Base-by-base conservation (phyloP, 495 filamentous ascomycete genomes). In the Daldinia vernicosa region DNA sequence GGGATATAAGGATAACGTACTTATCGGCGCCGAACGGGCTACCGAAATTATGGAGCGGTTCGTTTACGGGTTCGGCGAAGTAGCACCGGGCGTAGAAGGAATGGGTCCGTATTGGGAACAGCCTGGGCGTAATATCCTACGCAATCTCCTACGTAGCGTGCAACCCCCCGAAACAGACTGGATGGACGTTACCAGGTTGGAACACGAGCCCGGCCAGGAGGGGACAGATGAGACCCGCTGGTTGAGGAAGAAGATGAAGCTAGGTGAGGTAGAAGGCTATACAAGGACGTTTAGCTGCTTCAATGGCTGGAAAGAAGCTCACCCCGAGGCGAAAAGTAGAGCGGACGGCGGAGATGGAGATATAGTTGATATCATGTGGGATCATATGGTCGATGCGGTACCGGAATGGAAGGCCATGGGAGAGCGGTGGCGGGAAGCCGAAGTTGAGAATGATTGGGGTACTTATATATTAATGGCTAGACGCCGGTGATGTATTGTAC, bases 1-100 rank as follows among this genome's bases (percentile, higher is more conserved):
- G 87, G 87, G 88, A 4, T 90, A 91, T 65, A 87, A 85, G 63
- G 89, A 90, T 68, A 83, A 81, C 67, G 77, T 86, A 33, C 82
- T 90, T 50, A 71, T 85, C 30, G 83, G 83, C 52, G 79, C 77
- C 51, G 82, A 83, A 8, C 64, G 70, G 28, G 87, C 87, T 14
- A 85, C 84, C n/a, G 62, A 71, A 27, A 76, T 87, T 2, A 76
- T 86, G 47, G 75, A 82, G 69, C 61, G 70, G 17, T 88, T 84
- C 57, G 76, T 81, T 65, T 86, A 85, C 76, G 84, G 80, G 0
- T 63, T 66, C 52, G 75, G 73, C 14, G 76, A 79, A 27, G 75
- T 87, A 27, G 83, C 81, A 4, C 74, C 78, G 28, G 82, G 78
- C 3, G 32, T 74, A n/a, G 77, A 84, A 12, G 78, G 77, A n/a